These are phyloP conservation scores for Ascochyta fabae DNA, from an alignment of 2,329 filamentous ascomycete genomes.

Conservation along the genomic window DNA sequence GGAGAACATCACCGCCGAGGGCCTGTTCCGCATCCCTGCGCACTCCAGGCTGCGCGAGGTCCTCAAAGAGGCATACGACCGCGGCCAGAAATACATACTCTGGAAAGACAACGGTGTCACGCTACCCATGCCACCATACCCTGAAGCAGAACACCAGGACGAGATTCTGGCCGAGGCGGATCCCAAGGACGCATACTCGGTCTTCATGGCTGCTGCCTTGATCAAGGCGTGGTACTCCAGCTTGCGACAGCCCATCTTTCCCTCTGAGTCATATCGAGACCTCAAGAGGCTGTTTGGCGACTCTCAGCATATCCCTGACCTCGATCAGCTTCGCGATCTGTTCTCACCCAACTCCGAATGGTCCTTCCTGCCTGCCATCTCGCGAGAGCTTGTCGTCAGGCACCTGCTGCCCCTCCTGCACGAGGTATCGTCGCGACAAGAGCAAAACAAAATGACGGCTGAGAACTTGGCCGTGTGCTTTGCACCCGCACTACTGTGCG, in stretches of 20 bases:
- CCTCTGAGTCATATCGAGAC: slow-evolving; percentile 56
- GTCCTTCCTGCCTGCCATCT: slow-evolving; percentile 54
- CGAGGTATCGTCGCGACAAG: slow-evolving; percentile 52
- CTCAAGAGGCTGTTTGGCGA: slow-evolving; percentile 53
- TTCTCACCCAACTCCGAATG: slow-evolving; percentile 55
- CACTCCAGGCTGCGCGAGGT: slow-evolving; percentile 58
- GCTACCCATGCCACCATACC: slow-evolving; percentile 44
- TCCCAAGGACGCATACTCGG: slow-evolving; percentile 59
- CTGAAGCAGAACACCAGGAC: slow-evolving; percentile 42
- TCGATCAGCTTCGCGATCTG: slow-evolving; percentile 54
- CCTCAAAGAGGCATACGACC: slow-evolving; percentile 61
- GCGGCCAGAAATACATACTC: slow-evolving; percentile 61
- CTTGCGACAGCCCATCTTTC: slow-evolving; percentile 60
- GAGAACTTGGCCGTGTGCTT: slow-evolving; percentile 63
- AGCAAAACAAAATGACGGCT: slow-evolving; percentile 62
- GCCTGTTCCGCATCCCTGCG: slow-evolving; percentile 61
- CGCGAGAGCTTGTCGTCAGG: slow-evolving; percentile 56
- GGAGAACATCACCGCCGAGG: slow-evolving; percentile 57
- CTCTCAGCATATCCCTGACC: slow-evolving; percentile 46
- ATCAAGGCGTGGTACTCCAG: slow-evolving; percentile 64
- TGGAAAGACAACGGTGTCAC: slow-evolving; percentile 55
- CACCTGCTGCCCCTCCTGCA: slow-evolving; percentile 62
- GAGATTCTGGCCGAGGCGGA: slow-evolving; percentile 56
- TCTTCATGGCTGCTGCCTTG: slow-evolving; percentile 60
- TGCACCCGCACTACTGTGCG: slow-evolving; percentile 59